Base-by-base conservation (phyloP, 2,329 filamentous ascomycete genomes). In the Cladosporium cucumerinum region DNA sequence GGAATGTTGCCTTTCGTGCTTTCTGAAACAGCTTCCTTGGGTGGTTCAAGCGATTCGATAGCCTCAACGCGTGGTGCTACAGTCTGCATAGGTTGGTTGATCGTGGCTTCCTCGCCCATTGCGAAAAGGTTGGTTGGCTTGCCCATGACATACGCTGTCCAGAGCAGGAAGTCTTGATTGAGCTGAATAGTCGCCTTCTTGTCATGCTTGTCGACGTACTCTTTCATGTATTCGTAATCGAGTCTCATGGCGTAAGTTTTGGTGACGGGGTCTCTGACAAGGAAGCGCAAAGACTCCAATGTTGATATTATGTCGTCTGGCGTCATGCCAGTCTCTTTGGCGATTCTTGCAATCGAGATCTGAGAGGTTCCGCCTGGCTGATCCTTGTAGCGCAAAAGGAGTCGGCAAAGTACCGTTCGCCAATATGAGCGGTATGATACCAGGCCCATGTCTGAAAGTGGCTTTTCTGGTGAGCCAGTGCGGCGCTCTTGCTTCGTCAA, bases 361-460 rank as follows among this genome's bases (percentile, higher is more conserved):
- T 69, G 69, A 51, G 66, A 66, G 25, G 54, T 66, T 5, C 67
- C 67, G n/a, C 67, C 69, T 11, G 59, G 66, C 30, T 71, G 67
- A 1, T 78, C 77, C 66, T 84, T 86, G 67, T 86, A 84, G 55
- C 89, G 79, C 43, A 93, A 81, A 7, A 99, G 83, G 70, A 97
- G 92, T 67, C 91, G 89, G 74, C 93, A 97, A 62, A 99, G 81
- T 2, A 96, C 84, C 11, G 97, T 82, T 23, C 95, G 89, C 95
- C 95, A 99, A 77, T 99, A 99, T 72, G 96, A 97, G 52, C 95
- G 88, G 75, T 99, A 99, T 1, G 94, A 98, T 4, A 98, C 94
- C 46, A 99, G 80, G 3, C 95, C 95, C 92, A 99, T 97, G 74
- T 99, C 95, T 0, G 95, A 98, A 3, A 99, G 84, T 0, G 95